Evolutionary conservation across 1,284 basidiomycete species (phyloP).

Genomic region (Cystobasidiaceae sp.): DNA sequence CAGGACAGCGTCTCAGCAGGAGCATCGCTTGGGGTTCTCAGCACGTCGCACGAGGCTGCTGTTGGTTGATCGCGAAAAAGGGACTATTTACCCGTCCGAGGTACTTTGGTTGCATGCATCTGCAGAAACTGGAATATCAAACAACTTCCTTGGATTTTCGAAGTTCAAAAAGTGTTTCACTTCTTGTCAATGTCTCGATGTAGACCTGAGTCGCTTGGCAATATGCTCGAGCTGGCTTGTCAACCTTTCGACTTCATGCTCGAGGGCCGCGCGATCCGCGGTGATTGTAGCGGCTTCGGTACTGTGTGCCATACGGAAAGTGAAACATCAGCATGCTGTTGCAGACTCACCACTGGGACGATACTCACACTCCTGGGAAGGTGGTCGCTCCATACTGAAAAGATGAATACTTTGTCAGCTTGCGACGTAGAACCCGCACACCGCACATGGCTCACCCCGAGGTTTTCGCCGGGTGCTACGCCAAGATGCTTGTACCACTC

Average conservation of each 20-base stretch:
- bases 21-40: too few relatives aligned
- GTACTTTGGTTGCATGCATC: too few relatives aligned
- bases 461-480: constrained; percentile 67
- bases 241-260: constrained; percentile 39
- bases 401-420: neutral
- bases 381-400: constrained; percentile 47
- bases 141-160: too few relatives aligned
- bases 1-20: too few relatives aligned
- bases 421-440: neutral
- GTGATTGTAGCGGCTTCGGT: constrained; percentile 47
- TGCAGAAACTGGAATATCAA: too few relatives aligned
- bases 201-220: neutral
- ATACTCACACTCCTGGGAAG: constrained; percentile 44
- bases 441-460: constrained; percentile 37
- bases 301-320: neutral
- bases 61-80: too few relatives aligned
- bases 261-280: constrained; percentile 34
- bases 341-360: neutral
- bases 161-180: too few relatives aligned
- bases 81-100: too few relatives aligned
- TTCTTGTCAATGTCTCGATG: neutral
- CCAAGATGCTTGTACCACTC: constrained; percentile 58
- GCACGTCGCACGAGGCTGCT: too few relatives aligned
- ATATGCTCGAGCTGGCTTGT: neutral
- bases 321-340: neutral